These are phyloP conservation scores for Citrullus mucosospermus DNA, from an alignment of 306 rosid species.

Conservation along the genomic window DNA sequence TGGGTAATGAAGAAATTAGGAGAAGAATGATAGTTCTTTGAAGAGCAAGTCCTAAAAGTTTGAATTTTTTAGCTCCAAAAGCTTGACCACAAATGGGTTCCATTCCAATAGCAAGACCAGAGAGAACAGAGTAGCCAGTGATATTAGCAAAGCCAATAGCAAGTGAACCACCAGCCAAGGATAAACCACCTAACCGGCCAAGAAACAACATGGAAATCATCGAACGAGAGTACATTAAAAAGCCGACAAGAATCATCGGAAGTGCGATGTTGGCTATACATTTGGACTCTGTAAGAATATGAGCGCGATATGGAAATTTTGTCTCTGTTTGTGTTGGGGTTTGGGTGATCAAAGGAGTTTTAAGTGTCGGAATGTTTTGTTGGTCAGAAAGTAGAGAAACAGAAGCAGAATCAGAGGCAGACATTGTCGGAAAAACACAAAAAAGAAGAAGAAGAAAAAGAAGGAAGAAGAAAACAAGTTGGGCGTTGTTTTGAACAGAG, in stretches of 20 bases:
- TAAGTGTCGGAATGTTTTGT: slow-evolving; percentile 5
- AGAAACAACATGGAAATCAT: slow-evolving; percentile 85
- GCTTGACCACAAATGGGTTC: slow-evolving; percentile 95
- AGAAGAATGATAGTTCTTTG: slow-evolving; percentile 64
- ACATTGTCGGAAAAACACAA: background rate
- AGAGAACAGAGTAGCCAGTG: slow-evolving; percentile 73
- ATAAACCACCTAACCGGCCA: slow-evolving; percentile 54
- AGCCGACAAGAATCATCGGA: slow-evolving; percentile 67
- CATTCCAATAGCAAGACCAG: slow-evolving; percentile 92
- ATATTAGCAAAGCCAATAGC: slow-evolving; percentile 90
- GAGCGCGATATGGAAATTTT: slow-evolving; percentile 8
- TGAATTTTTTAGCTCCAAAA: slow-evolving; percentile 72
- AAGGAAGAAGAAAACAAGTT: no score
- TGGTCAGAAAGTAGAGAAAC: slow-evolving; percentile 9
- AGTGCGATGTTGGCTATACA: slow-evolving; percentile 34
- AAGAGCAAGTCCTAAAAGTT: slow-evolving; percentile 57
- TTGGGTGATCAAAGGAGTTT: slow-evolving; percentile 27
- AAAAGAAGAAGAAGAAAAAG: no score
- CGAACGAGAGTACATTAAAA: slow-evolving; percentile 71
- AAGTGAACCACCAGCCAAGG: slow-evolving; percentile 75
- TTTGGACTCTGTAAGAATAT: slow-evolving; percentile 33
- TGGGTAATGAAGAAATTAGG: slow-evolving; percentile 38
- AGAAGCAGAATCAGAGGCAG: background rate
- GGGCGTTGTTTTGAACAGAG: background rate
- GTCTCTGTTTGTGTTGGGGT: slow-evolving; percentile 20